These are phyloP conservation scores for Thamnidium elegans DNA, from an alignment of 192 early-diverging fungal species.

Conservation along the genomic window DNA sequence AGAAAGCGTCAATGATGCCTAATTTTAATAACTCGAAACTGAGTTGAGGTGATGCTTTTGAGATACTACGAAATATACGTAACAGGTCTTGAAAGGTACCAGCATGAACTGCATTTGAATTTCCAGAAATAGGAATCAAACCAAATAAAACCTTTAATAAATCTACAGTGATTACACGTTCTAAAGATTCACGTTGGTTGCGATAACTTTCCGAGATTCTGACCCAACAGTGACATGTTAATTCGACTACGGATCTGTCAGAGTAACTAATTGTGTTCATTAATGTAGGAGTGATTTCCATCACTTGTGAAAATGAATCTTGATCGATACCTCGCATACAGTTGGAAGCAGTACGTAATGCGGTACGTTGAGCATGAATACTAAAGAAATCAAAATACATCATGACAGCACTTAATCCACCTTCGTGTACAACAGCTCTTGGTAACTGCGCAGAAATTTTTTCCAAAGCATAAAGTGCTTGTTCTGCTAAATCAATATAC, in stretches of 20 bases:
- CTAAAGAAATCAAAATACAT: slow-evolving; percentile 91
- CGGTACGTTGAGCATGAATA: slow-evolving; percentile 77
- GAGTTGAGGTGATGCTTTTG: slow-evolving; percentile 52
- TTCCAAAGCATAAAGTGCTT: slow-evolving; percentile 72
- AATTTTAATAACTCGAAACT: slow-evolving; percentile 40
- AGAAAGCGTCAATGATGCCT: slow-evolving; percentile 44
- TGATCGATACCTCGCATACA: slow-evolving; percentile 53
- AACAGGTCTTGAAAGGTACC: slow-evolving; percentile 54
- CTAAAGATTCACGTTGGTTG: slow-evolving; percentile 46
- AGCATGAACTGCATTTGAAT: slow-evolving; percentile 36
- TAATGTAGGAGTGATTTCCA: slow-evolving; percentile 68
- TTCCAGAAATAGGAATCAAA: slow-evolving; percentile 49
- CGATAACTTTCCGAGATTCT: slow-evolving; percentile 64
- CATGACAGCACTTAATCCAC: slow-evolving; percentile 72
- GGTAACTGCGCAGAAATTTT: slow-evolving; percentile 77
- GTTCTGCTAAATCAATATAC: slow-evolving; percentile 93
- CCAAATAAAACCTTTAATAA: slow-evolving; percentile 56
- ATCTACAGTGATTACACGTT: slow-evolving; percentile 55
- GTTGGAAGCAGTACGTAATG: slow-evolving; percentile 72
- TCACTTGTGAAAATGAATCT: slow-evolving; percentile 56
- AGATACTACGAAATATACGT: slow-evolving; percentile 52
- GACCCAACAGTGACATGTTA: slow-evolving; percentile 61
- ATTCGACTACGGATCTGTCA: slow-evolving; percentile 74
- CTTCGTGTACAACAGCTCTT: slow-evolving; percentile 60
- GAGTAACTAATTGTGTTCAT: slow-evolving; percentile 64